phyloP scores from a whole-genome alignment of 1,284 basidiomycete genomes.

The Pseudozyma sp. region DNA sequence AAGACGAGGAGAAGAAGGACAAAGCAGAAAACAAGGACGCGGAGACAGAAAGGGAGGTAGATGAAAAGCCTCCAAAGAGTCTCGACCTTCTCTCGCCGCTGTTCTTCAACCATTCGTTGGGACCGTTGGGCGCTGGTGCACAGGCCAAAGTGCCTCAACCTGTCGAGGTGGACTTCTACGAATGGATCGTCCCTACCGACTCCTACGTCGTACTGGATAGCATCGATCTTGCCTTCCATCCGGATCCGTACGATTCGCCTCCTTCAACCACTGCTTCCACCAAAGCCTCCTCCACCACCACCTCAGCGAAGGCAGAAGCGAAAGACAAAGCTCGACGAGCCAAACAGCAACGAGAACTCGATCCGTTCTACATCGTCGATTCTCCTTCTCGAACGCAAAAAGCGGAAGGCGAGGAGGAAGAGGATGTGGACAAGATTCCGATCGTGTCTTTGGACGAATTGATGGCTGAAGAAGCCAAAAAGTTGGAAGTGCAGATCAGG shows the following conservation, averaged over 20 bases:
- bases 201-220: conserved; percentile 24
- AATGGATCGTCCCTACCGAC: conserved; percentile 78
- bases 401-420: conserved; percentile 4
- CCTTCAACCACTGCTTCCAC: neutral
- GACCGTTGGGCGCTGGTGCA: conserved; percentile 82
- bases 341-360: conserved; percentile 9
- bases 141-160: conserved; percentile 84
- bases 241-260: conserved; percentile 6
- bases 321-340: conserved; percentile 12
- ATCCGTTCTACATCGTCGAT: conserved; percentile 53
- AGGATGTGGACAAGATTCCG: conserved; percentile 59
- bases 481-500: neutral
- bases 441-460: conserved; percentile 57
- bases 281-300: neutral
- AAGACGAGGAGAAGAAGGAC: neutral
- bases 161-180: conserved; percentile 84
- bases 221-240: conserved; percentile 17
- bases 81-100: conserved; percentile 86
- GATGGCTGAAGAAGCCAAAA: neutral
- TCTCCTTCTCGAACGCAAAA: neutral
- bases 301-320: conserved; percentile 2
- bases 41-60: neutral
- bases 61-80: conserved; percentile 78
- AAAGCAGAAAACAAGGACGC: neutral
- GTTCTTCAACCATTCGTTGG: conserved; percentile 83